Conservation (phyloP, 768 basidiomycete species). For the Trametes coccinea region DNA sequence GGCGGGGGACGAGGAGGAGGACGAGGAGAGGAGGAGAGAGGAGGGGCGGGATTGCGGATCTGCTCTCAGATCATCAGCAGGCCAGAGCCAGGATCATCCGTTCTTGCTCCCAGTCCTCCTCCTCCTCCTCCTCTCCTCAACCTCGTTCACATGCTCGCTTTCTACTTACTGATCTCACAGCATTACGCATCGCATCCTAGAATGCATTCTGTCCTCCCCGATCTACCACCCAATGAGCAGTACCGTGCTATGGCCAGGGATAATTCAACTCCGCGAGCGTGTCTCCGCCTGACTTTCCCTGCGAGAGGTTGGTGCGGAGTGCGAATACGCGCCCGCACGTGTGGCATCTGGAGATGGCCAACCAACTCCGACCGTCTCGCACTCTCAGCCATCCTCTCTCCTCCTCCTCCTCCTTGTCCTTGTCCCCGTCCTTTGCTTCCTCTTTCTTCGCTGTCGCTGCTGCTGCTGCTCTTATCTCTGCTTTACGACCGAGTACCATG, state of each 20-base stretch:
- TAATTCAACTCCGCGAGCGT: background rate
- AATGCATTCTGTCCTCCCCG: background rate
- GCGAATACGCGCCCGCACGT: background rate
- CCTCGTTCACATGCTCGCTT: too few relatives aligned
- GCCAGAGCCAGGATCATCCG: background rate
- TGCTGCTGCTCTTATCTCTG: background rate
- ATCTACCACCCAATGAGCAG: background rate
- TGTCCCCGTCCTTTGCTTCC: background rate
- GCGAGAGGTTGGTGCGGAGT: background rate
- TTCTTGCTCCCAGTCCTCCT: background rate
- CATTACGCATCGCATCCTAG: background rate
- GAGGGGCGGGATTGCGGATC: background rate
- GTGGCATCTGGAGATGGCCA: conserved; percentile 7
- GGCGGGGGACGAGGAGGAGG: background rate
- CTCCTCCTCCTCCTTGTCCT: background rate
- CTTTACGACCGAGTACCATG: background rate
- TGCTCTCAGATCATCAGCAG: background rate
- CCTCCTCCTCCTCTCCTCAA: background rate
- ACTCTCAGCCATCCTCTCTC: background rate
- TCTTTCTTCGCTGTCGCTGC: background rate
- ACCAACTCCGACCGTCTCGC: background rate
- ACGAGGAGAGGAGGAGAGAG: background rate
- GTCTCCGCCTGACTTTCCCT: background rate
- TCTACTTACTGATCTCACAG: too few relatives aligned
- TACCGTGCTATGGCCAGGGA: background rate